These are phyloP conservation scores for Primulina huaijiensis DNA, from an alignment of 257 asterid genomes.

Conservation along the genomic window DNA sequence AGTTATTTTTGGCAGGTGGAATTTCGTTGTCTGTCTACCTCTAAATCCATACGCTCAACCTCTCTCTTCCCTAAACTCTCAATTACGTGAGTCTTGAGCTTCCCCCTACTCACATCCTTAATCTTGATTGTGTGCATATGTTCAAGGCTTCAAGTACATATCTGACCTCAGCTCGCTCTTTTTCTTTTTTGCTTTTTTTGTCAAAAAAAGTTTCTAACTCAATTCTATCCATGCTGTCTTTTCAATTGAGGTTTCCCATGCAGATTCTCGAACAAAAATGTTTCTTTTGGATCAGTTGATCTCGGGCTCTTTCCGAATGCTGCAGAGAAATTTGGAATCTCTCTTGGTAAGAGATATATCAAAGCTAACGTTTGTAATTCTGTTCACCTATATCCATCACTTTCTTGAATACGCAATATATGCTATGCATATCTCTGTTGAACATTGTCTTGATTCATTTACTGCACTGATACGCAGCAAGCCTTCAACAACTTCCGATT, in stretches of 20 bases:
- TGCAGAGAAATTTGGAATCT: conserved; percentile 82
- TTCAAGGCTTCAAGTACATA: background rate
- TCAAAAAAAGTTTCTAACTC: background rate
- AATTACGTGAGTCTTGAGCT: conserved; percentile 63
- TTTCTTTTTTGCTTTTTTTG: background rate
- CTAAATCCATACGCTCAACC: conserved; percentile 68
- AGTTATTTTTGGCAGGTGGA: conserved; percentile 63
- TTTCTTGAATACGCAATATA: conserved; percentile 12
- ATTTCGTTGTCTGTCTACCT: conserved; percentile 66
- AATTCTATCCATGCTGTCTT: conserved; percentile 23
- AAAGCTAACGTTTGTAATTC: conserved; percentile 5
- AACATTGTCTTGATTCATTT: conserved; percentile 23
- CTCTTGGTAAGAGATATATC: conserved; percentile 49
- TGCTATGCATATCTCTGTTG: background rate
- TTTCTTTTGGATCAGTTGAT: conserved; percentile 86
- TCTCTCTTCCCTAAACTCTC: conserved; percentile 90
- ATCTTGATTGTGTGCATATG: background rate
- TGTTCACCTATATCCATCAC: conserved; percentile 9
- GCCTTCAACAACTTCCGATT: conserved; percentile 73
- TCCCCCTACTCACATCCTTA: conserved; percentile 4
- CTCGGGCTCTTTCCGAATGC: conserved; percentile 97
- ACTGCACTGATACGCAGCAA: conserved; percentile 38
- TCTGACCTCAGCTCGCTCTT: conserved; percentile 4
- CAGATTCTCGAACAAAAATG: conserved; percentile 77
- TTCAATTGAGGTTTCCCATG: conserved; percentile 21